Base-by-base conservation (phyloP, 495 filamentous ascomycete genomes). In the Penicillium steckii region DNA sequence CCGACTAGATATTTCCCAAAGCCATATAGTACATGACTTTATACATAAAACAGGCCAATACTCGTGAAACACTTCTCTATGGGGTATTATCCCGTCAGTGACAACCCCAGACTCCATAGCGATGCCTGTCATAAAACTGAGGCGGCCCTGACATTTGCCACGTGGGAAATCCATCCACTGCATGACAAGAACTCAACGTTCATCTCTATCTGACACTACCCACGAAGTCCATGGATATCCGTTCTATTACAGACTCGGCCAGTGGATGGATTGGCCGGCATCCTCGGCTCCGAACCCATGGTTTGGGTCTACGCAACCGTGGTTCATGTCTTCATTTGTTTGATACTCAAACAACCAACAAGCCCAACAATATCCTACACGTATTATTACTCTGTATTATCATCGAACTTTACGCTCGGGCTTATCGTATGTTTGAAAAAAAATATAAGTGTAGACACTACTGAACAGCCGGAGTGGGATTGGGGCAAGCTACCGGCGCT, bases 121-220 rank as follows among this genome's bases (percentile, higher is more conserved):
- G n/a, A 5, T n/a, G n/a, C n/a, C n/a, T n/a, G n/a, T n/a, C n/a
- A n/a, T 46, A 13, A 21, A n/a, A 24, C 38, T 29, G 25, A 43
- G 8, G 32, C 38, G 13, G 25, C 9, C n/a, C 27, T 29, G 44
- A 38, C 44, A 27, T 22, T 26, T 38, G 26, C 44, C 44, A 53
- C 50, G 43, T 53, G 44, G 50, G 47, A 42, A 42, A 24, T 8
- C 4, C 27, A 47, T 47, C 44, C 50, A 47, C 44, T 13, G 33
- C 33, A 24, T 18, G 0, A 42, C 40, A 30, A 13, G 9, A n/a
- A 33, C 10, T 22, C 7, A 23, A 53, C 24, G 6, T 10, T 44
- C 23, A 27, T 10, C 13, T 7, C 30, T 48, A 35, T 23, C 46
- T n/a, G 38, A 23, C 27, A 38, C 21, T 24, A 25, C 38, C 38